Conservation (phyloP, 176 grass and related monocot species). For the Oryza officinalis region DNA sequence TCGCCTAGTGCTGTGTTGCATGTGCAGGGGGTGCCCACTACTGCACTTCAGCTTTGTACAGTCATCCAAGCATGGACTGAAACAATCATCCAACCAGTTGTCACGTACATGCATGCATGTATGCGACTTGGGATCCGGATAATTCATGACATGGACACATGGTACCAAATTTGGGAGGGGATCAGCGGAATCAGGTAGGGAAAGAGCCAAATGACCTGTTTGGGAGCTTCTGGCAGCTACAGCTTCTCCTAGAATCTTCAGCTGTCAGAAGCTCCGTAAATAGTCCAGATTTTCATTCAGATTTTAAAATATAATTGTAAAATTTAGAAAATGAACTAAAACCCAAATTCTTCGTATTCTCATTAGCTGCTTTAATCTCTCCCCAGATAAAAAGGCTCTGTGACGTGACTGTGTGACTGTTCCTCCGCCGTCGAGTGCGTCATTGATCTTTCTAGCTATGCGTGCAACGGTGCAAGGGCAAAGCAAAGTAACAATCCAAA, state of each 20-base stretch:
- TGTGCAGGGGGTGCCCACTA: slow-evolving; percentile 29
- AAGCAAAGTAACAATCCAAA: background rate
- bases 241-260: no score
- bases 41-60: slow-evolving; percentile 20
- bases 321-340: no score
- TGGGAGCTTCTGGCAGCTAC: no score
- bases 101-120: background rate
- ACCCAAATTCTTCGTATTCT: no score
- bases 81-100: slow-evolving; percentile 5
- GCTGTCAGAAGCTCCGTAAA: no score
- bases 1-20: slow-evolving; percentile 30
- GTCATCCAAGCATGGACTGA: slow-evolving; percentile 24
- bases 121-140: background rate
- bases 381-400: background rate
- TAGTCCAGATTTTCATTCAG: no score
- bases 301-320: no score
- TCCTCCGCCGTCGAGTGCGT: background rate
- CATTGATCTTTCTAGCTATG: slow-evolving; percentile 3
- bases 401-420: background rate
- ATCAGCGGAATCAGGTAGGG: background rate
- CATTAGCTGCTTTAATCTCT: no score
- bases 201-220: background rate
- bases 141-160: background rate
- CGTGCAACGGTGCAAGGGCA: background rate
- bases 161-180: background rate